Base-by-base conservation (phyloP, 2,329 filamentous ascomycete genomes). In the Nigrograna mackinnonii region DNA sequence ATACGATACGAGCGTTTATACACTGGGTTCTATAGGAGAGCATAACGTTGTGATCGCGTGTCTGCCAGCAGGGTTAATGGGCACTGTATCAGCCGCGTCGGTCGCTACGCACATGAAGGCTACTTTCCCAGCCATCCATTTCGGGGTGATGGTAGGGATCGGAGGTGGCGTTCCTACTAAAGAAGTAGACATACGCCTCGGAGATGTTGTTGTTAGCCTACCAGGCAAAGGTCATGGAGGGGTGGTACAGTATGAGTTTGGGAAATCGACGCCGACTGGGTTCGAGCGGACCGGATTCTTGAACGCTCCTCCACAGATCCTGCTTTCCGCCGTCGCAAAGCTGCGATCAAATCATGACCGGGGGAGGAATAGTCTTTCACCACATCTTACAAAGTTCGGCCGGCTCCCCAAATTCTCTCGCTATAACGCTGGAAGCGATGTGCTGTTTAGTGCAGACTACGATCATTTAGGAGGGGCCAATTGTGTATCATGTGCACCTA, bases 1-100 rank as follows among this genome's bases (percentile, higher is more conserved):
- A n/a, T 22, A 30, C 24, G 22, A 37, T n/a, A 19, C 31, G 31
- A 39, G 31, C 36, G 19, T 20, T 9, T 39, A 39, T 24, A 31
- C 22, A 12, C 22, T 14, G 17, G 36, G 36, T 20, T 9, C 16
- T 6, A 39, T 39, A n/a, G 22, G 22, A 5, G 24, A 24, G 5
- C 36, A 39, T 31, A 22, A 14, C 5, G 36, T 39, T 7, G 36
- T 39, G 6, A 13, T 39, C 12, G 24, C 24, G 17, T 20, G 16
- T 24, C 22, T 14, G 6, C 36, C 36, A 12, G 16, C 21, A 7
- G 36, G 36, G 14, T 14, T 30, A 17, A 39, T 20, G 18, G 36
- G 36, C 36, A 39, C 18, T 20, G 36, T 28, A 16, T 18, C 18
- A 11, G 36, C 36, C 13, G 36, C 16, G 22, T 17, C 14, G 12